Conservation (phyloP, 805 yeast species). For the Cyberlindnera maclurae region DNA sequence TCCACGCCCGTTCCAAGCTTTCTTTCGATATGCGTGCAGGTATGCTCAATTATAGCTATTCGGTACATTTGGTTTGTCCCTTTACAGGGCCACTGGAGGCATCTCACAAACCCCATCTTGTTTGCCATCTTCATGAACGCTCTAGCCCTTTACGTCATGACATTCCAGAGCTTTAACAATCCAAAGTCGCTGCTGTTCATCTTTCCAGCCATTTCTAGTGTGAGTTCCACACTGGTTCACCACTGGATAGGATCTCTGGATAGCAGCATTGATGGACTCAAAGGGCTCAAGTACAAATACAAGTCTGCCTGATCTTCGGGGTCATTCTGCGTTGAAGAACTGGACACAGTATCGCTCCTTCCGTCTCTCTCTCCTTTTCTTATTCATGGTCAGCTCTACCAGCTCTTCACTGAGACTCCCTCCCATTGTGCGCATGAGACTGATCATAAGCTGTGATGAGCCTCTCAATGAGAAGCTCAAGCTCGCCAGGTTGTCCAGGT, state of each 20-base stretch:
- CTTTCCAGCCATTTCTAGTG: conserved; percentile 7
- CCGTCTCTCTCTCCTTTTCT: background rate
- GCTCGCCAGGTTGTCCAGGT: conserved; percentile 20
- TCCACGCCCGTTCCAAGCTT: conserved; percentile 7
- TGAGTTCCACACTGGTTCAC: conserved; percentile 4
- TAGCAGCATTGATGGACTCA: conserved; percentile 5
- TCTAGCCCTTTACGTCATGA: conserved; percentile 3
- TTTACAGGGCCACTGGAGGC: conserved; percentile 1
- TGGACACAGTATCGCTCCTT: background rate
- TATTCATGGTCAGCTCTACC: background rate
- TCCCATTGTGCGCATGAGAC: conserved; percentile 8
- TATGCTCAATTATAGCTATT: conserved; percentile 5
- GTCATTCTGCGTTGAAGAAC: background rate
- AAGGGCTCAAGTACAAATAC: conserved; percentile 12
- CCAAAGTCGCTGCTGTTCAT: conserved; percentile 5
- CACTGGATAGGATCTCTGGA: conserved; percentile 9
- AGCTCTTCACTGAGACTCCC: background rate
- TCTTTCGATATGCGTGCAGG: conserved; percentile 4
- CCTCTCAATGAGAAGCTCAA: conserved; percentile 23
- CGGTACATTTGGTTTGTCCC: conserved; percentile 5
- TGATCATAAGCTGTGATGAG: conserved; percentile 20
- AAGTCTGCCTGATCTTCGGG: conserved; percentile 10
- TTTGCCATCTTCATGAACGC: conserved; percentile 4
- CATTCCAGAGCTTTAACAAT: conserved; percentile 1
- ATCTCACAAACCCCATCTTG: conserved; percentile 2